Conservation (phyloP, 371 early-diverging fungal species). For the Mortierella sp. region DNA sequence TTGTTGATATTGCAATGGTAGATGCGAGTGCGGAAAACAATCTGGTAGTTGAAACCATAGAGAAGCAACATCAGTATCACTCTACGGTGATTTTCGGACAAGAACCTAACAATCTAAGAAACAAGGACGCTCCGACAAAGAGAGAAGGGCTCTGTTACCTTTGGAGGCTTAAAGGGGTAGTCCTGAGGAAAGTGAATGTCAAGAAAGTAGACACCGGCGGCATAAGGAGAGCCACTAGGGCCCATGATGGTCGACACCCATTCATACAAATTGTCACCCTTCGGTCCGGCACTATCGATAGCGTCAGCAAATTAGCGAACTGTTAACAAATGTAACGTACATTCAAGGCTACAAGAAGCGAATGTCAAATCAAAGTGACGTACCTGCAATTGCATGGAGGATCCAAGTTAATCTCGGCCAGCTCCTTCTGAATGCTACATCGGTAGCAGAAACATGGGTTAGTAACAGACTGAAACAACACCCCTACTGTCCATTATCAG, state of each 20-base stretch:
- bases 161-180: conserved; percentile 97
- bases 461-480: background rate
- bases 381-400: conserved; percentile 95
- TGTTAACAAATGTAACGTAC: too few relatives aligned
- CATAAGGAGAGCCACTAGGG: conserved; percentile 85
- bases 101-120: too few relatives aligned
- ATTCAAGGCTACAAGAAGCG: background rate
- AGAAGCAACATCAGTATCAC: background rate
- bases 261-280: conserved; percentile 95
- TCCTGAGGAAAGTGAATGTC: conserved; percentile 94
- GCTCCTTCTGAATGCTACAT: conserved; percentile 90
- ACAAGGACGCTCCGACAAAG: too few relatives aligned
- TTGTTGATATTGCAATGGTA: conserved; percentile 97
- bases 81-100: background rate
- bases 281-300: conserved; percentile 86
- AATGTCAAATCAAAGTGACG: background rate
- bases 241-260: conserved; percentile 97
- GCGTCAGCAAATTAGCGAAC: background rate
- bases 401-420: conserved; percentile 94
- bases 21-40: conserved; percentile 89
- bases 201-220: conserved; percentile 96
- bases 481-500: conserved; percentile 1
- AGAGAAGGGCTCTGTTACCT: conserved; percentile 49
- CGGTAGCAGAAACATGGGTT: conserved; percentile 9
- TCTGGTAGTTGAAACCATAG: conserved; percentile 41